Base-by-base conservation (phyloP, 495 filamentous ascomycete species). In the Tuber calosporum region DNA sequence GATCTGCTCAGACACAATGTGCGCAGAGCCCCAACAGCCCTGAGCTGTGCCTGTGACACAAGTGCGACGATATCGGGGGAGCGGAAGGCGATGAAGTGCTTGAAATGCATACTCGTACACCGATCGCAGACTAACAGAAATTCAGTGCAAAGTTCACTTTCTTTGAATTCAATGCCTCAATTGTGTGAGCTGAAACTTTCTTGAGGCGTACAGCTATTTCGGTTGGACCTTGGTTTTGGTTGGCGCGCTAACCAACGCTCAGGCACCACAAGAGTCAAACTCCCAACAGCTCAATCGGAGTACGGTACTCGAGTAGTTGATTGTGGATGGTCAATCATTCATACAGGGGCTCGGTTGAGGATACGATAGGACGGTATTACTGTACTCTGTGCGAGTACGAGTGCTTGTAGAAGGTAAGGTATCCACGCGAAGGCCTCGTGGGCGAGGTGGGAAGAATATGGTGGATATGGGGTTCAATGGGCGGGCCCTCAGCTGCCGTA, bases 41-140 rank as follows among this genome's bases (percentile, higher is more conserved):
- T 34, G 53, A 34, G 26, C 4, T 26, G 9, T 30, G 17, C 53
- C 53, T 30, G 53, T 62, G 26, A 34, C 19, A 17, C 26, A 62
- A 34, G 53, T 62, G 53, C 53, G 30, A 62, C 26, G 5, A 11
- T 62, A 26, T 62, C 53, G 53, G 53, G 26, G 53, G 53, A 34
- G 13, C 53, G 53, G 53, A 62, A 30, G 26, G 53, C 30, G 9
- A 19, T 62, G 26, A 17, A 30, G n/a, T n/a, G 22, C n/a, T 26
- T 9, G n/a, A 58, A 58, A 58, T 58, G 48, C 48, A 58, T n/a
- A 58, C 48, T n/a, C n/a, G n/a, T n/a, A n/a, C n/a, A n/a, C n/a
- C n/a, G 48, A 58, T 58, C 48, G 9, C n/a, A 58, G 48, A 58
- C 48, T 62, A 62, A 62, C 11, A 62, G 53, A 30, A 13, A n/a